A percentile compares a stretch with the other conserved stretches of the same genome.
Evolutionary conservation across 768 basidiomycete species (phyloP).

Genomic region (Scleroderma citrinum): DNA sequence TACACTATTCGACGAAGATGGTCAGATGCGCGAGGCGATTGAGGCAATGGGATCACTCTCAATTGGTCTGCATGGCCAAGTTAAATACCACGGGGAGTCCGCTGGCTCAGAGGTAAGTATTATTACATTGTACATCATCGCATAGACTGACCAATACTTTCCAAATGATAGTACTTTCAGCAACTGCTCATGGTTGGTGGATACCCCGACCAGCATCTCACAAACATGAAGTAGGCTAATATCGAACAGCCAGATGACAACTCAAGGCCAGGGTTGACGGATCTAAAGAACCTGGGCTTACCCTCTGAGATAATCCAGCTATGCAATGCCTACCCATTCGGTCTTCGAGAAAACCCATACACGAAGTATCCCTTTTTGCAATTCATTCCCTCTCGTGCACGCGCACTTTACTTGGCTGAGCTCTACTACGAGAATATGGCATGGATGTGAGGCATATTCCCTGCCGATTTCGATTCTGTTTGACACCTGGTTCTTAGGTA

Average conservation of each 20-base stretch:
- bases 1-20: slow-evolving; percentile 18
- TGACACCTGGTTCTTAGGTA: slow-evolving; percentile 30
- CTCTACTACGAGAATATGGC: slow-evolving; percentile 40
- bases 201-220: background rate
- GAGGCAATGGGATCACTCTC: slow-evolving; percentile 44
- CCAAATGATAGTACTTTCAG: slow-evolving; percentile 33
- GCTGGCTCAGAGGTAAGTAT: slow-evolving; percentile 45
- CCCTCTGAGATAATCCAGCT: slow-evolving; percentile 40
- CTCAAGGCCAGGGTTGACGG: slow-evolving; percentile 3
- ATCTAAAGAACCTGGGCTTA: slow-evolving; percentile 28
- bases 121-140: background rate
- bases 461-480: background rate
- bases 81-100: slow-evolving; percentile 45
- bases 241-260: slow-evolving; percentile 3
- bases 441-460: slow-evolving; percentile 39
- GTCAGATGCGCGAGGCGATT: slow-evolving; percentile 21
- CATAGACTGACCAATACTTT: background rate
- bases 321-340: slow-evolving; percentile 45
- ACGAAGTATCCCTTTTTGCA: slow-evolving; percentile 32
- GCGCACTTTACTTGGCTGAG: slow-evolving; percentile 35
- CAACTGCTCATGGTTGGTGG: slow-evolving; percentile 25
- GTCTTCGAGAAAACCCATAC: slow-evolving; percentile 35
- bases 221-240: slow-evolving; percentile 9
- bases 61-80: slow-evolving; percentile 43
- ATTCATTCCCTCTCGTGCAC: slow-evolving; percentile 36